Conservation (phyloP, 2,329 filamentous ascomycete genomes). For the Simplicillium aogashimaense region DNA sequence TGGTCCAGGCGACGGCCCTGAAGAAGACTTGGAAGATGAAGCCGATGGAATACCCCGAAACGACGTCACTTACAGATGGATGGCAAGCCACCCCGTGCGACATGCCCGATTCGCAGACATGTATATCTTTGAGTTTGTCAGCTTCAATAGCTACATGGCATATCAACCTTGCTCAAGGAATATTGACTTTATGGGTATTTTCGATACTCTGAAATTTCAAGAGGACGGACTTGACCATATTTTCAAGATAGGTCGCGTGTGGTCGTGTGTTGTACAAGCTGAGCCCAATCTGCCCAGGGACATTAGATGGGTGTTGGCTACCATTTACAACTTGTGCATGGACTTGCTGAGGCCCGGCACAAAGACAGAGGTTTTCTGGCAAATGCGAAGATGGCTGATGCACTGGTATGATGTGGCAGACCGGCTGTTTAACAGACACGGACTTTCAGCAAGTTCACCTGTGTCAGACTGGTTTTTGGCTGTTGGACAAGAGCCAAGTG, state of each 20-base stretch:
- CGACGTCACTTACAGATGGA: slow-evolving; percentile 13
- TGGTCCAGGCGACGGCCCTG: not conserved
- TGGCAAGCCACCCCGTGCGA: slow-evolving; percentile 12
- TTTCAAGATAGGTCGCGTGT: slow-evolving; percentile 18
- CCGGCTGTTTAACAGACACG: slow-evolving; percentile 11
- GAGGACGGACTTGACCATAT: slow-evolving; percentile 13
- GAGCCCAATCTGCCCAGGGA: slow-evolving; percentile 15
- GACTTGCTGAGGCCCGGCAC: slow-evolving; percentile 13
- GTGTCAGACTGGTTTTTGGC: slow-evolving; percentile 15
- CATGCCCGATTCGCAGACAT: slow-evolving; percentile 12
- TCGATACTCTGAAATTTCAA: slow-evolving; percentile 11
- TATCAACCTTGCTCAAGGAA: slow-evolving; percentile 19
- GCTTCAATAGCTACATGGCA: slow-evolving; percentile 14
- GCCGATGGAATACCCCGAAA: slow-evolving; percentile 11
- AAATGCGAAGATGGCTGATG: slow-evolving; percentile 17
- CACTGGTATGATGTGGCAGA: slow-evolving; percentile 17
- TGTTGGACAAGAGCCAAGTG: too few species aligned
- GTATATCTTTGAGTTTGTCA: slow-evolving; percentile 16
- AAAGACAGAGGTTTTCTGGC: slow-evolving; percentile 10
- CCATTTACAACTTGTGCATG: slow-evolving; percentile 19
- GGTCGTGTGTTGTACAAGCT: slow-evolving; percentile 20
- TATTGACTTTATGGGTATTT: slow-evolving; percentile 11
- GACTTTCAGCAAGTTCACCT: slow-evolving; percentile 10
- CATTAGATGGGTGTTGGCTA: slow-evolving; percentile 20
- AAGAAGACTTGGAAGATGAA: not conserved